Percentiles rank a stretch among this genome's conserved stretches.
phyloP scores from a whole-genome alignment of 129 eudicot genomes.

The Smallanthus sonchifolius region DNA sequence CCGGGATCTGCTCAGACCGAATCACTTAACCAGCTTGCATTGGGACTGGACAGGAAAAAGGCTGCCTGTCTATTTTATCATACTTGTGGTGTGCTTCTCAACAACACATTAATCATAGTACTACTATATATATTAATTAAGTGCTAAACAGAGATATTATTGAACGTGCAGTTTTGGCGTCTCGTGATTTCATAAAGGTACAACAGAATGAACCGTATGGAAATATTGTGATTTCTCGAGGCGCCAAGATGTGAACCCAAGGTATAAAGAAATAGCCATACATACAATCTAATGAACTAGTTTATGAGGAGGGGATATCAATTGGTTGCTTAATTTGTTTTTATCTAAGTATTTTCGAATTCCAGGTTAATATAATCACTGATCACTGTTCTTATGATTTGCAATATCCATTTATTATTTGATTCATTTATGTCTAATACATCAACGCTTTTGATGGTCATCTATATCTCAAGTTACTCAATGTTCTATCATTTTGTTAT shows the following conservation, averaged over 20 bases:
- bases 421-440: too few species aligned
- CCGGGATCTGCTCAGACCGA: slow-evolving; percentile 57
- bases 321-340: background rate
- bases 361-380: background rate
- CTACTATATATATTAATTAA: background rate
- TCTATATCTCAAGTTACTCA: too few species aligned
- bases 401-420: too few species aligned
- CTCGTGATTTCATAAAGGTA: slow-evolving; percentile 52
- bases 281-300: background rate
- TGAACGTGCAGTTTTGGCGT: slow-evolving; percentile 69
- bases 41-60: slow-evolving; percentile 63
- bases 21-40: slow-evolving; percentile 71
- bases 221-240: slow-evolving; percentile 66
- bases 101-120: background rate
- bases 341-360: background rate
- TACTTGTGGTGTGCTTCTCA: slow-evolving; percentile 58
- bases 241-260: slow-evolving; percentile 60
- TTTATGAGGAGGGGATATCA: background rate
- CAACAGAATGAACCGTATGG: slow-evolving; percentile 67
- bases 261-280: background rate
- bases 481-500: too few species aligned
- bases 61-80: slow-evolving; percentile 88
- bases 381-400: slow-evolving; percentile 18
- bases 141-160: background rate
- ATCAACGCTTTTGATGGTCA: too few species aligned